phyloP scores from a whole-genome alignment of 78 protist genomes.

The Diacronema lutheri region DNA sequence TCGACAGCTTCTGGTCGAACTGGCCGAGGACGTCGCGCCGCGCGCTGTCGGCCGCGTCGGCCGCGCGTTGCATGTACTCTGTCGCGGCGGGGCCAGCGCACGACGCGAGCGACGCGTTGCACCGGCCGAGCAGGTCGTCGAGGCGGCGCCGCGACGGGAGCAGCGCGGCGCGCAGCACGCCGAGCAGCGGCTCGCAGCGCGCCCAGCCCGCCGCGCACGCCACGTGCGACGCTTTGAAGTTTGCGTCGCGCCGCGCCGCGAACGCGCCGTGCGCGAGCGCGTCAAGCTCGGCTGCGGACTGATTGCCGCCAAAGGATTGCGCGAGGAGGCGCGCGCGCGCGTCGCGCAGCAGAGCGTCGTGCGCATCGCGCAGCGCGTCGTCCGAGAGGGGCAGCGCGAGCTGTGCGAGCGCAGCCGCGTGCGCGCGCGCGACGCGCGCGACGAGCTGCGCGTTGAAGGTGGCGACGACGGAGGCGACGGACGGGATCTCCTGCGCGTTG shows the following conservation, averaged over 20 bases:
- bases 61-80: neutral
- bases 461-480: neutral
- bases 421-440: no score
- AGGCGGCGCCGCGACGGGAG: neutral
- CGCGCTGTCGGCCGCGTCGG: neutral
- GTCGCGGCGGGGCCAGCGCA: neutral
- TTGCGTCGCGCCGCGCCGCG: neutral
- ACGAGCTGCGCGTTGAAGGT: neutral
- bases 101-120: neutral
- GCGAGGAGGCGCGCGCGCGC: neutral
- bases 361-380: neutral
- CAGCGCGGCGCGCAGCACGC: neutral
- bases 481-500: neutral
- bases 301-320: neutral
- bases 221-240: neutral
- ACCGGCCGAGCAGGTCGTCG: neutral
- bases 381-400: neutral
- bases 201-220: neutral
- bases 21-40: neutral
- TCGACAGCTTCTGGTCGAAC: neutral
- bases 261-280: neutral
- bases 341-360: neutral
- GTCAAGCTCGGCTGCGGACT: neutral
- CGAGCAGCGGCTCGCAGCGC: neutral
- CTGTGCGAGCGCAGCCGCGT: neutral